Evolutionary conservation across 768 basidiomycete genomes (phyloP).

Genomic region (Rhodotorula babjevae): DNA sequence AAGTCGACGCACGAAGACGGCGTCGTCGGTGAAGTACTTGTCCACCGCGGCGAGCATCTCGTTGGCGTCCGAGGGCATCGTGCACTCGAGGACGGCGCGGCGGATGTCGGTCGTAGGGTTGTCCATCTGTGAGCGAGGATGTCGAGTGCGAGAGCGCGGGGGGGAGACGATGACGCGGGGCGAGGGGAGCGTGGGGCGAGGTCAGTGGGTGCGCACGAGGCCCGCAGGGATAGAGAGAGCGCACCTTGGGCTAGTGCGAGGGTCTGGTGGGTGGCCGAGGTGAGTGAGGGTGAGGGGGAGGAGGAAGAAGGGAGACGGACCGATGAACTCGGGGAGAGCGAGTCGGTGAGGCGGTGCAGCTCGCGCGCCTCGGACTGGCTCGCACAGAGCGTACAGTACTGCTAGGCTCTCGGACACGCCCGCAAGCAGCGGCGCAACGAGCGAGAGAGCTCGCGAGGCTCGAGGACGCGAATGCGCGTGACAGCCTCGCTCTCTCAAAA

Average conservation of each 20-base stretch:
- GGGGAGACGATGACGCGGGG: neutral
- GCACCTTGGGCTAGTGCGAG: neutral
- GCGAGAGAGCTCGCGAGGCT: too few relatives aligned
- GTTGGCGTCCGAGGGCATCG: neutral
- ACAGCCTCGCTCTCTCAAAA: too few relatives aligned
- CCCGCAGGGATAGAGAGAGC: neutral
- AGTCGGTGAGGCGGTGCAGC: too few relatives aligned
- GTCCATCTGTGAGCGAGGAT: slow-evolving; percentile 14
- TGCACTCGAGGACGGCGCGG: slow-evolving; percentile 19
- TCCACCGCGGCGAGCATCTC: slow-evolving; percentile 23
- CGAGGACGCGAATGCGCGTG: too few relatives aligned
- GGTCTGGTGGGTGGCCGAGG: neutral
- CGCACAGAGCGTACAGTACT: too few relatives aligned
- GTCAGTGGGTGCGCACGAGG: neutral
- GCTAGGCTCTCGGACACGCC: too few relatives aligned
- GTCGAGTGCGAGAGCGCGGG: too few relatives aligned
- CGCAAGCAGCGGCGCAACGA: too few relatives aligned
- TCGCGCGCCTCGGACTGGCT: too few relatives aligned
- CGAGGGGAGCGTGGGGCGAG: neutral
- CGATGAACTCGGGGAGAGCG: too few relatives aligned
- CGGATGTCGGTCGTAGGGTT: slow-evolving; percentile 15
- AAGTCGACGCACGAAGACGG: neutral
- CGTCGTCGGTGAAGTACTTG: slow-evolving; percentile 24
- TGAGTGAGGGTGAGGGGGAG: neutral
- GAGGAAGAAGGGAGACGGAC: neutral